phyloP scores from a whole-genome alignment of 23 red algal species.

The Gracilaria gracilis region DNA sequence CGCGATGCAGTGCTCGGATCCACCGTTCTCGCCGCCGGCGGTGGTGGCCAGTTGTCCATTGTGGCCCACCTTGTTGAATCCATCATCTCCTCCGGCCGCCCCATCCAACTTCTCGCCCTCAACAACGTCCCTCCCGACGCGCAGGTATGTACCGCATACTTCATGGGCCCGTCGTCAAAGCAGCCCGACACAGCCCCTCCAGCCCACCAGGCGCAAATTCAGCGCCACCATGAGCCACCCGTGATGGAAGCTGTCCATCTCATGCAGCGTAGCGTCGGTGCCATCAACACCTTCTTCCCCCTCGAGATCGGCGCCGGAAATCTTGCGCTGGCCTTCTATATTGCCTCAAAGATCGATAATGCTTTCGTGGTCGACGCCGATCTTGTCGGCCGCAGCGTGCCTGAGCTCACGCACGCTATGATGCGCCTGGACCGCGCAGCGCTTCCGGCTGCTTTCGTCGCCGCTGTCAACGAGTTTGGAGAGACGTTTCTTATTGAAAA shows the following conservation, averaged over 20 bases:
- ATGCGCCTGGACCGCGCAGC: background rate
- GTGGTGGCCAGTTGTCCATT: background rate
- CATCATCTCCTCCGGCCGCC: background rate
- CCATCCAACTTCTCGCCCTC: background rate
- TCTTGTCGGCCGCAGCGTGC: conserved; percentile 15
- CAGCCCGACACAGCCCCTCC: background rate
- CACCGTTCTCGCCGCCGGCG: background rate
- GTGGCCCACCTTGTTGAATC: background rate
- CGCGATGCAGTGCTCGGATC: background rate
- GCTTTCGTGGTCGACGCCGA: conserved; percentile 6
- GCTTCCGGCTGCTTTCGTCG: background rate
- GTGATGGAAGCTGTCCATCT: background rate
- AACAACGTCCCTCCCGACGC: background rate
- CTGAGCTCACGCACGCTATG: background rate
- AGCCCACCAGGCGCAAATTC: background rate
- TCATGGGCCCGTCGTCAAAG: background rate
- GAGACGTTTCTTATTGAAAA: background rate
- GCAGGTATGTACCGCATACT: background rate
- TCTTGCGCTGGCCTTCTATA: background rate
- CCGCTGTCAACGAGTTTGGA: background rate
- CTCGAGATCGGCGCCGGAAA: background rate
- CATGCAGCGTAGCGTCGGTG: background rate
- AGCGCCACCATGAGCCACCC: background rate
- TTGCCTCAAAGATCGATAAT: background rate
- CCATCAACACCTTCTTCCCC: background rate